These are phyloP conservation scores for Blastomyces emzantsi DNA, from an alignment of 2,329 filamentous ascomycete species.

Conservation along the genomic window DNA sequence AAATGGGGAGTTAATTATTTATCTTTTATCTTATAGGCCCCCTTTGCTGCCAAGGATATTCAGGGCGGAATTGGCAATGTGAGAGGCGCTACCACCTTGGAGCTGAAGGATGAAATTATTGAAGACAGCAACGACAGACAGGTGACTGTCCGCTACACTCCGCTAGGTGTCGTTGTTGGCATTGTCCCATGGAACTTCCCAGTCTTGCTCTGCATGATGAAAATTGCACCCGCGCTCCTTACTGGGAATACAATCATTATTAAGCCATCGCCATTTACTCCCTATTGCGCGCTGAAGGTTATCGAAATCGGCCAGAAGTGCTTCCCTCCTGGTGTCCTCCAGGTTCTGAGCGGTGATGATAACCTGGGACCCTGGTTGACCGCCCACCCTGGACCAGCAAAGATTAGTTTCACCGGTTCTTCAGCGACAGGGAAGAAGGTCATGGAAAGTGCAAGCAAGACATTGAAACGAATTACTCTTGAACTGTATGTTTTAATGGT, in stretches of 20 bases:
- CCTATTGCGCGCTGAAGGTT: constrained; percentile 45
- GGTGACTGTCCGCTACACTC: constrained; percentile 30
- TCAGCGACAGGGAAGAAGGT: constrained; percentile 43
- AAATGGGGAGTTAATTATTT: background rate
- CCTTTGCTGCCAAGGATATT: constrained; percentile 23
- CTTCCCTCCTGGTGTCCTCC: constrained; percentile 49
- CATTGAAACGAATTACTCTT: constrained; percentile 47
- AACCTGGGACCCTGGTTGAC: constrained; percentile 47
- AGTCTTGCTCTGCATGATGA: constrained; percentile 38
- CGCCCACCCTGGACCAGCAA: constrained; percentile 46
- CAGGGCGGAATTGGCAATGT: constrained; percentile 17
- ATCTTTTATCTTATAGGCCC: constrained; percentile 11
- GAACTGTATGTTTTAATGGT: constrained; percentile 26
- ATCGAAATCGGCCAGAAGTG: constrained; percentile 42
- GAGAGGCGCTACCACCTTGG: constrained; percentile 21
- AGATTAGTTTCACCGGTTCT: constrained; percentile 53
- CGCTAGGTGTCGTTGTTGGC: constrained; percentile 39
- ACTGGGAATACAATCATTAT: constrained; percentile 50
- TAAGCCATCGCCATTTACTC: constrained; percentile 49
- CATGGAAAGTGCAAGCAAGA: constrained; percentile 42
- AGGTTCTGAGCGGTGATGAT: constrained; percentile 47
- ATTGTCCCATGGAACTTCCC: constrained; percentile 55
- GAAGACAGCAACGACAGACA: constrained; percentile 38
- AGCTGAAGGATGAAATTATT: constrained; percentile 41
- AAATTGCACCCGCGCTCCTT: constrained; percentile 43